phyloP scores from a whole-genome alignment of 2,329 filamentous ascomycete genomes.

The Dothideomycetes sp. region DNA sequence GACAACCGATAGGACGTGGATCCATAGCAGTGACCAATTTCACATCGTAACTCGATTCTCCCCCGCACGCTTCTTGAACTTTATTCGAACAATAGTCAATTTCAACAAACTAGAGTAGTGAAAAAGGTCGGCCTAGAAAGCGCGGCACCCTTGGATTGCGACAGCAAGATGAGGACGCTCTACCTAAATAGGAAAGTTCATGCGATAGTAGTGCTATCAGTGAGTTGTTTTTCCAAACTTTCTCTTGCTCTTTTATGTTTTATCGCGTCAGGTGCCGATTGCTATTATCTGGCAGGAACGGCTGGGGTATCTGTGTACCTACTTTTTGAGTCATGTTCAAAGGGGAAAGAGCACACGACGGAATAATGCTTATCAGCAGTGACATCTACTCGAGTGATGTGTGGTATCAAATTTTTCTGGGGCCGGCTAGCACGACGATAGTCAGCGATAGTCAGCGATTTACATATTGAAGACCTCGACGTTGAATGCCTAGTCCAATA shows the following conservation, averaged over 20 bases:
- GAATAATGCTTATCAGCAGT: neutral
- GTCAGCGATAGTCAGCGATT: no score
- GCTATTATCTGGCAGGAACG: no score
- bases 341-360: conserved; percentile 4
- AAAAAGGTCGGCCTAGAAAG: no score
- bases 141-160: no score
- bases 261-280: no score
- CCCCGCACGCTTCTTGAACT: conserved; percentile 1
- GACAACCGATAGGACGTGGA: conserved; percentile 4
- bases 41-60: conserved; percentile 2
- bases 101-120: no score
- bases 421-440: no score
- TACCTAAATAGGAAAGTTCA: conserved; percentile 5
- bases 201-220: neutral
- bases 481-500: no score
- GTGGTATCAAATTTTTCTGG: no score
- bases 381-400: no score
- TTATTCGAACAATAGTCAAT: conserved; percentile 1
- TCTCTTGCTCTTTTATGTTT: neutral
- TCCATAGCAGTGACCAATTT: conserved; percentile 12
- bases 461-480: no score
- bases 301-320: neutral
- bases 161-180: neutral
- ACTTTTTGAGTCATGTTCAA: no score
- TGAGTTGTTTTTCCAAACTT: neutral